Conservation (phyloP, 306 rosid species). For the Fragaria vesca region DNA sequence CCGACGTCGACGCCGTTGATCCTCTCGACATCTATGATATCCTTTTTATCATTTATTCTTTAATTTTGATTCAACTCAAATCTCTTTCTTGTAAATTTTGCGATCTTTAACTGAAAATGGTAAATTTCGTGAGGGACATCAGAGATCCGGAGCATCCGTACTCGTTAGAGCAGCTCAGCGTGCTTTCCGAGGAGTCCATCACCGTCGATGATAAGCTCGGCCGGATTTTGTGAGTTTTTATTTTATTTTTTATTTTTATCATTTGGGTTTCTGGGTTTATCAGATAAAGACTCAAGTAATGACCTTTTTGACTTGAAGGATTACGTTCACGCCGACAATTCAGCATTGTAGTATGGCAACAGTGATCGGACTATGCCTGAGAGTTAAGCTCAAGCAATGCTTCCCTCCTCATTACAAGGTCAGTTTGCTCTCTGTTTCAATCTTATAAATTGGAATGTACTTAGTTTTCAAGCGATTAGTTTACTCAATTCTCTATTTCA, state of each 20-base stretch:
- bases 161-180: constrained; percentile 95
- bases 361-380: constrained; percentile 87
- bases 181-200: constrained; percentile 91
- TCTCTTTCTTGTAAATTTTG: not conserved
- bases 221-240: constrained; percentile 60
- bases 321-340: constrained; percentile 91
- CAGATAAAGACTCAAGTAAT: not conserved
- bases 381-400: constrained; percentile 76
- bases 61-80: not conserved
- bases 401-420: constrained; percentile 97
- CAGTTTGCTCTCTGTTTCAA: constrained; percentile 11
- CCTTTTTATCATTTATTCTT: constrained; percentile 30
- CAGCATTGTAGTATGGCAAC: constrained; percentile 99
- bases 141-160: constrained; percentile 99
- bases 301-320: constrained; percentile 41
- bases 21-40: constrained; percentile 96
- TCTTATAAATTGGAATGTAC: not conserved
- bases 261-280: constrained; percentile 6
- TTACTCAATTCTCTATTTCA: not conserved
- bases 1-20: constrained; percentile 66
- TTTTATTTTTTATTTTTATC: not conserved
- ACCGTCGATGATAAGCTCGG: constrained; percentile 86
- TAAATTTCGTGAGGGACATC: constrained; percentile 92
- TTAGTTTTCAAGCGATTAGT: not conserved
- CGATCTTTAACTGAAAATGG: constrained; percentile 61